Evolutionary conservation across 495 filamentous ascomycete genomes (phyloP), one percentile per base, ranked within the genome.

Genomic region (Aspergillus nanangensis): DNA sequence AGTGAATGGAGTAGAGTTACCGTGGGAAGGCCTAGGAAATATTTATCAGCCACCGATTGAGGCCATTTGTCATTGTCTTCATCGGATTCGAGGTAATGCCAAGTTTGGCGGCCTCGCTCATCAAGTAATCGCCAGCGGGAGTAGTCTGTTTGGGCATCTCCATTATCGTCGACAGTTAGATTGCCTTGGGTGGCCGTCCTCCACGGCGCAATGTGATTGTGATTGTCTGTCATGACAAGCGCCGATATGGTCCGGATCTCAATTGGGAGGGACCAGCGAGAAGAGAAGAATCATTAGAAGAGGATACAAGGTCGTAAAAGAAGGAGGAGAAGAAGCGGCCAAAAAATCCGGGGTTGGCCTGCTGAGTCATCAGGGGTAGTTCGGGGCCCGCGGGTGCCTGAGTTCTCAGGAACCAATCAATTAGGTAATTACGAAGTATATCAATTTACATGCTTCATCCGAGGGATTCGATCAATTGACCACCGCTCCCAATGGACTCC

Each of bases 71-170:
- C 70, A 23, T 73, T 58, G 35, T 87, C 80, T 47, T 88, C 78
- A 39, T 95, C 88, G 5, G 83, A 80, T 57, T 87, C 77, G 5
- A 98, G 77, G 58, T 97, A 97, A 41, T 88, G 82, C 93, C 93
- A 98, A 18, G 89, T 96, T 51, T 95, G 90, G 44, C 87, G 75
- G 38, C 93, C 89, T 15, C 78, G 71, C 25, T 95, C 88, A 54
- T 92, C 84, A 29, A 81, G 73, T 61, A 97, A 71, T 46, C 93
- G 76, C 93, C 93, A 98, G 60, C 89, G 74, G 0, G 80, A 67
- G 46, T 79, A 79, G 58, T 98, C 91, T 10, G 93, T 97, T 48
- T 66, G 62, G 17, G 54, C 43, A 51, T 74, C 67, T 25, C 67
- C 67, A 46, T 72, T 67, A 23, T 52, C 51, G 45, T 74, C 70